A percentile compares a stretch with the other conserved stretches of the same genome.
Evolutionary conservation across 345 rosid genomes (phyloP).

Genomic region (Salix brachista): DNA sequence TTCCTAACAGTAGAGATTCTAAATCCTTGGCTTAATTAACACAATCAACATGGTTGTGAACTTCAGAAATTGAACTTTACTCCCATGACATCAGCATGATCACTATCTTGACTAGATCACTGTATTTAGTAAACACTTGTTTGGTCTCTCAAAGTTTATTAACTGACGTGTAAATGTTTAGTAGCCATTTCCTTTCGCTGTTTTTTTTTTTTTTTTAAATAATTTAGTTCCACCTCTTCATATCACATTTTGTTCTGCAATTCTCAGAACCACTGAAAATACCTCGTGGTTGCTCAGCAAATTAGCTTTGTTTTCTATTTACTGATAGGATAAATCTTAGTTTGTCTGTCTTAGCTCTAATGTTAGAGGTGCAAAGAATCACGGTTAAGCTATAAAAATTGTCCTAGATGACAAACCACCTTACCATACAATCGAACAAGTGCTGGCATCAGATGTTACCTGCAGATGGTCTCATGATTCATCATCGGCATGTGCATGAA

Average conservation of each 20-base stretch:
- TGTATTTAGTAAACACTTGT: not conserved
- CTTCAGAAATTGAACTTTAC: not conserved
- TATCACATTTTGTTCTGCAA: not conserved
- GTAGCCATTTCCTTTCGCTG: not conserved
- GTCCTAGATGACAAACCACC: not conserved
- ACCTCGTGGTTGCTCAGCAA: too few relatives aligned
- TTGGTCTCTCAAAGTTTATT: not conserved
- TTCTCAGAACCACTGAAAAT: too few relatives aligned
- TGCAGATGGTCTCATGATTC: not conserved
- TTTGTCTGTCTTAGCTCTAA: not conserved
- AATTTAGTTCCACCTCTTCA: not conserved
- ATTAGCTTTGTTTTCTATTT: not conserved
- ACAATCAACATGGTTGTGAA: not conserved
- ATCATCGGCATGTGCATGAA: not conserved
- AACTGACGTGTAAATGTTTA: not conserved
- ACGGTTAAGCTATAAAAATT: not conserved
- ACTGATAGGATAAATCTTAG: not conserved
- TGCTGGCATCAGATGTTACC: not conserved
- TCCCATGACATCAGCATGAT: not conserved
- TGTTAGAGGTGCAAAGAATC: not conserved
- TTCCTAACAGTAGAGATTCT: not conserved
- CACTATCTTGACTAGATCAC: not conserved
- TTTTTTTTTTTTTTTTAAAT: too few relatives aligned
- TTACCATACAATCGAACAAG: not conserved
- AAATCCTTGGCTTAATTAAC: not conserved